These are phyloP conservation scores for Trypanosoma melophagium DNA, from an alignment of 208 protist genomes.

Conservation along the genomic window DNA sequence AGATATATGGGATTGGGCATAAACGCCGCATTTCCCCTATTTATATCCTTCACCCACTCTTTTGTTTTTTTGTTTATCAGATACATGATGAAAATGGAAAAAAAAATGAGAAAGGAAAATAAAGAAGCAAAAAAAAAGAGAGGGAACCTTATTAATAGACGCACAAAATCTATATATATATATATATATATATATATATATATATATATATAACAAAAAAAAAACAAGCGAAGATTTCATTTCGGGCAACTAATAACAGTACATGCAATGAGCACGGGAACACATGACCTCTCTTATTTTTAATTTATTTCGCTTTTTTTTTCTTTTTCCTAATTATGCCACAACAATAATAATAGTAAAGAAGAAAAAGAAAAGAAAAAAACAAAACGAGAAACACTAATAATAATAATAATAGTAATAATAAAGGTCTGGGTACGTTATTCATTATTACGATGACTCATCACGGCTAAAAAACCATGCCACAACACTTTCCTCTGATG, in stretches of 20 bases:
- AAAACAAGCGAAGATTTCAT: too few species aligned
- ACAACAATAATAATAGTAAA: too few species aligned
- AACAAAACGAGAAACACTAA: neutral
- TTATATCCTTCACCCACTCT: neutral
- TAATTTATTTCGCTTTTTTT: too few species aligned
- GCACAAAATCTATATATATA: neutral
- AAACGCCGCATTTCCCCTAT: neutral
- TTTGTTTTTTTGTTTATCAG: neutral
- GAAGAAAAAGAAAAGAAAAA: too few species aligned
- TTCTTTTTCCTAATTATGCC: too few species aligned
- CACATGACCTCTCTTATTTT: too few species aligned
- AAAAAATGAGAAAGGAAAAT: neutral
- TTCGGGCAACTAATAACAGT: too few species aligned
- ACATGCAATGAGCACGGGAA: too few species aligned
- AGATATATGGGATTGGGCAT: neutral
- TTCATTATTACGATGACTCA: neutral
- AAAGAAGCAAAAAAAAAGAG: neutral
- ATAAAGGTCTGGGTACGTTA: too few species aligned
- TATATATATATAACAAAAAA: too few species aligned
- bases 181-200: too few species aligned
- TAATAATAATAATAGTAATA: neutral
- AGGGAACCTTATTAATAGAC: neutral
- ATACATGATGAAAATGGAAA: neutral
- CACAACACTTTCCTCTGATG: conserved; percentile 61
- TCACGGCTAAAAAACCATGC: conserved; percentile 62